Base-by-base conservation (phyloP, 2,329 filamentous ascomycete genomes). In the Xylariaceae sp. region DNA sequence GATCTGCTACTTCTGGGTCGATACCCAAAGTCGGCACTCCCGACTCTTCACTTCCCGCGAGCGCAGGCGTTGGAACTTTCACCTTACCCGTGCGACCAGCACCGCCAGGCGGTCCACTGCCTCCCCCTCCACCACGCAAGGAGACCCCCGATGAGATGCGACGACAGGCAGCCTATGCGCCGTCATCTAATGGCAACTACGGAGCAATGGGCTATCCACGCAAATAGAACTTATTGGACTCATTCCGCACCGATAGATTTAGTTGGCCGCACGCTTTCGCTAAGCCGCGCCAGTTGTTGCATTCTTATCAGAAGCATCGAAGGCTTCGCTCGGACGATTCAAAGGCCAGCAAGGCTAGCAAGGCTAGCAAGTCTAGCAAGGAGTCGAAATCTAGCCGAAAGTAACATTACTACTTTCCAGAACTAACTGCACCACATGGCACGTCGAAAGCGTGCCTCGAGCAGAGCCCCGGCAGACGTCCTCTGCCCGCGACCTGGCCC, bases 71-170 rank as follows among this genome's bases (percentile, higher is more conserved):
- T 45, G 66, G 73, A 14, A 81, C 78, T 2, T 85, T 86, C 48
- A 79, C 76, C 33, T 71, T 90, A 43, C 84, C 86, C 1, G 77
- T 87, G 50, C 80, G 86, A 42, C 75, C 80, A 40, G 83, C 77
- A 30, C 81, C 83, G 36, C 77, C 78, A 3, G 78, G 73, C 9
- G 80, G 78, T 11, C 74, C 79, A 9, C 71, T 85, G 31, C 82
- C 81, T 43, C 77, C 84, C 17, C 77, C 82, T n/a, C 81, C 78
- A 35, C 76, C 76, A 35, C 75, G 77, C 58, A 82, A 81, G 64
- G 75, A 78, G 58, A 77, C 74, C 19, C 70, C 75, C 2, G 79
- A 82, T 48, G 78, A 82, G 39, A 55, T 72, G 45, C 75, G 76
- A 48, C 71, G 79, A 55, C 78, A 81, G 58, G 77, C 75, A 14